A percentile compares a stretch with the other conserved stretches of the same genome.
Evolutionary conservation across 2,329 filamentous ascomycete species (phyloP).

Genomic region (Fusarium floridanum): DNA sequence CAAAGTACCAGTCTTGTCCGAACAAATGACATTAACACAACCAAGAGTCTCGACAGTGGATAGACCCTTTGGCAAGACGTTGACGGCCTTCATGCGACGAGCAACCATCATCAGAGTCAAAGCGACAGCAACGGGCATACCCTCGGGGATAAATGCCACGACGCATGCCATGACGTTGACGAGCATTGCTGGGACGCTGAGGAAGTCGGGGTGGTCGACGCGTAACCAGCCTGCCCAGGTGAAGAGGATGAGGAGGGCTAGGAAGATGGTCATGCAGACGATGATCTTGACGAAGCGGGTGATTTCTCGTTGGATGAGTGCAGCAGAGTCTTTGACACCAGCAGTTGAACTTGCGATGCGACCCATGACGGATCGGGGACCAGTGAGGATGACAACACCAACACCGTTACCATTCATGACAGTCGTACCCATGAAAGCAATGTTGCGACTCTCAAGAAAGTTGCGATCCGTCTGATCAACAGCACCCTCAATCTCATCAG

Average conservation of each 20-base stretch:
- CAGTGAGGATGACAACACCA: constrained; percentile 57
- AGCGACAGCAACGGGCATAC: constrained; percentile 56
- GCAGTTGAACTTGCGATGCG: constrained; percentile 55
- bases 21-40: constrained; percentile 60
- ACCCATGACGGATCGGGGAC: constrained; percentile 57
- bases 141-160: constrained; percentile 57
- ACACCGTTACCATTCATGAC: constrained; percentile 57
- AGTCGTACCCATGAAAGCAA: constrained; percentile 58
- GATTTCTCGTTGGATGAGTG: constrained; percentile 59
- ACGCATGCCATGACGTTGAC: constrained; percentile 61
- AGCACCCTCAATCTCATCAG: constrained; percentile 56
- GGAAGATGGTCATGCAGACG: constrained; percentile 53
- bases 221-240: constrained; percentile 60
- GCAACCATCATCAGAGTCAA: constrained; percentile 59
- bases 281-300: constrained; percentile 60
- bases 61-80: constrained; percentile 58
- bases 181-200: constrained; percentile 59
- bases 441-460: constrained; percentile 59
- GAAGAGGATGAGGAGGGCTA: constrained; percentile 58
- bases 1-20: constrained; percentile 58
- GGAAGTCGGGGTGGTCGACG: constrained; percentile 52
- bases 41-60: constrained; percentile 59
- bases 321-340: constrained; percentile 53
- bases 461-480: constrained; percentile 56
- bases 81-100: constrained; percentile 57